Conservation (phyloP, 768 basidiomycete genomes). For the Hortiboletus campestris region DNA sequence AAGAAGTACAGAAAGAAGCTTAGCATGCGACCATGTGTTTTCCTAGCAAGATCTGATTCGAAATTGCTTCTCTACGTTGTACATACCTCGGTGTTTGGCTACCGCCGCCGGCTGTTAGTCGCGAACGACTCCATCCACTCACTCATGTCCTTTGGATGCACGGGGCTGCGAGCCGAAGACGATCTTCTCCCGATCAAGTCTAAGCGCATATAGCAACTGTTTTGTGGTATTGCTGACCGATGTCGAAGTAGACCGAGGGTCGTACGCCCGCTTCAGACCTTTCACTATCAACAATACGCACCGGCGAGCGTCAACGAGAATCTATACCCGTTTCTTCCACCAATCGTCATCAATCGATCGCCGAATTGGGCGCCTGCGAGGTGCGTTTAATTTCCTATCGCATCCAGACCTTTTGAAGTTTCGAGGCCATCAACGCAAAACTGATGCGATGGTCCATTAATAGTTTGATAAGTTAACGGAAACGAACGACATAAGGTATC, state of each 20-base stretch:
- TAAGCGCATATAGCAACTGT: neutral
- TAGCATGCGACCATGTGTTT: neutral
- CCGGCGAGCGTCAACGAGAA: neutral
- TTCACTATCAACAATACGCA: neutral
- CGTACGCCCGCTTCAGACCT: neutral
- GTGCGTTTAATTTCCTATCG: neutral
- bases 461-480: slow-evolving; percentile 17
- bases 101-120: neutral
- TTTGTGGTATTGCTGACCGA: neutral
- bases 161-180: neutral
- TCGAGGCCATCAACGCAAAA: neutral
- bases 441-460: neutral
- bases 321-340: neutral
- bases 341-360: neutral
- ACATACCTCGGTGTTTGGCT: neutral
- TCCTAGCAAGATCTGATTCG: neutral
- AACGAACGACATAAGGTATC: slow-evolving; percentile 8
- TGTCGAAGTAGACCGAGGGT: neutral
- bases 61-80: too few relatives aligned
- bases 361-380: neutral
- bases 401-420: neutral
- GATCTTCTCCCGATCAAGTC: neutral
- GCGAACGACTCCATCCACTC: neutral
- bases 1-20: slow-evolving; percentile 26
- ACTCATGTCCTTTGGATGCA: neutral